phyloP scores from a whole-genome alignment of 352 stramenopile genomes.

The Globisporangium spiculum region DNA sequence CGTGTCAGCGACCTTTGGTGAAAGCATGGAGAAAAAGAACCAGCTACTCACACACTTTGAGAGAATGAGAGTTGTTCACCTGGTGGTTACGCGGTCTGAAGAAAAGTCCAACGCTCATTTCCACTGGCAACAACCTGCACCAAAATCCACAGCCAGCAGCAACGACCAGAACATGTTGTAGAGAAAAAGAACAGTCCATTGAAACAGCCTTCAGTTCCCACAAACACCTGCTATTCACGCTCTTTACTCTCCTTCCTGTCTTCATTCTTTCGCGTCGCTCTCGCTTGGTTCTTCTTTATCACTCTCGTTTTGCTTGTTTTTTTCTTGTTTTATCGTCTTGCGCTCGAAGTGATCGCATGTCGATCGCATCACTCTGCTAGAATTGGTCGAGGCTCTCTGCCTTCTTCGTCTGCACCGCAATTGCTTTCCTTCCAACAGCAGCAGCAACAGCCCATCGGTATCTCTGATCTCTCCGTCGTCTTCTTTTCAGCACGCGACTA shows the following conservation, averaged over 20 bases:
- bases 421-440: neutral
- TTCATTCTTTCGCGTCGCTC: neutral
- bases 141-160: neutral
- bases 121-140: neutral
- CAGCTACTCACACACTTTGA: neutral
- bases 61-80: neutral
- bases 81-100: slow-evolving; percentile 4
- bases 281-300: neutral
- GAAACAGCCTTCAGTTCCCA: neutral
- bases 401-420: neutral
- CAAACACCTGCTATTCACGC: neutral
- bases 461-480: neutral
- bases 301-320: neutral
- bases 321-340: neutral
- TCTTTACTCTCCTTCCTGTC: neutral
- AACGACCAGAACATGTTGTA: neutral
- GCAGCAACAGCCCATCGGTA: neutral
- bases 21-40: neutral
- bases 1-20: slow-evolving; percentile 10
- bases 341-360: neutral
- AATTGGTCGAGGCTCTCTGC: neutral
- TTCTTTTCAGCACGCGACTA: slow-evolving; percentile 29
- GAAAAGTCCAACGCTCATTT: neutral
- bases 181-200: neutral
- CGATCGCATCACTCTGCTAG: neutral